Conservation (phyloP, 1,284 basidiomycete species). For the Vanrija pseudolonga region DNA sequence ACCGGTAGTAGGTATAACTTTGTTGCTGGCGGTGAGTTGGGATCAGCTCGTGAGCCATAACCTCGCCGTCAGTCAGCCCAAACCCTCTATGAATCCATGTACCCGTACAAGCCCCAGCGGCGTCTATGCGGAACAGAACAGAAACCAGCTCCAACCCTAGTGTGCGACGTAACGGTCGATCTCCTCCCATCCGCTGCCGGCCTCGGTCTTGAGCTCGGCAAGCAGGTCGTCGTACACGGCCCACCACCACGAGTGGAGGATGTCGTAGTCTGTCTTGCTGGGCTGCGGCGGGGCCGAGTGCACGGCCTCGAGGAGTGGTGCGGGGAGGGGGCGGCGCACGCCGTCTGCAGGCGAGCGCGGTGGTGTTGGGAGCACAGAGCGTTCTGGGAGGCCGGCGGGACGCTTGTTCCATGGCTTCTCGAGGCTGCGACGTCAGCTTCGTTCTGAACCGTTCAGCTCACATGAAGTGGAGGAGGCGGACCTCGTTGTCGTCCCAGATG, state of each 20-base stretch:
- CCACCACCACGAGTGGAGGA: constrained; percentile 50
- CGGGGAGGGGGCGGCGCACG: constrained; percentile 19
- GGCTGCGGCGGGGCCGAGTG: constrained; percentile 22
- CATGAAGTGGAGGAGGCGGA: constrained; percentile 50
- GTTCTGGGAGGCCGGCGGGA: constrained; percentile 1
- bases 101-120: too few relatives aligned
- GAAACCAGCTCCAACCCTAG: neutral
- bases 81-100: too few relatives aligned
- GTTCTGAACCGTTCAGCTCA: constrained; percentile 15
- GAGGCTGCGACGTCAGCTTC: constrained; percentile 26
- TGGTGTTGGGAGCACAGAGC: neutral
- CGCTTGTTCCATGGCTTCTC: constrained; percentile 47
- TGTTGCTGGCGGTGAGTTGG: too few relatives aligned
- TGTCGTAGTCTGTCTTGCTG: constrained; percentile 35
- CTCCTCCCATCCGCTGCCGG: constrained; percentile 31
- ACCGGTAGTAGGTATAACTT: too few relatives aligned
- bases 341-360: constrained; percentile 1
- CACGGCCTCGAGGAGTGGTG: constrained; percentile 29
- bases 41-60: too few relatives aligned
- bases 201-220: constrained; percentile 30
- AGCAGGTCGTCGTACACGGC: constrained; percentile 42
- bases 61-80: too few relatives aligned
- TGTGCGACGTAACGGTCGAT: constrained; percentile 33
- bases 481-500: constrained; percentile 50
- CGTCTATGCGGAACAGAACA: too few relatives aligned